Conservation (phyloP, 192 early-diverging fungal species). For the Backusella luteola region DNA sequence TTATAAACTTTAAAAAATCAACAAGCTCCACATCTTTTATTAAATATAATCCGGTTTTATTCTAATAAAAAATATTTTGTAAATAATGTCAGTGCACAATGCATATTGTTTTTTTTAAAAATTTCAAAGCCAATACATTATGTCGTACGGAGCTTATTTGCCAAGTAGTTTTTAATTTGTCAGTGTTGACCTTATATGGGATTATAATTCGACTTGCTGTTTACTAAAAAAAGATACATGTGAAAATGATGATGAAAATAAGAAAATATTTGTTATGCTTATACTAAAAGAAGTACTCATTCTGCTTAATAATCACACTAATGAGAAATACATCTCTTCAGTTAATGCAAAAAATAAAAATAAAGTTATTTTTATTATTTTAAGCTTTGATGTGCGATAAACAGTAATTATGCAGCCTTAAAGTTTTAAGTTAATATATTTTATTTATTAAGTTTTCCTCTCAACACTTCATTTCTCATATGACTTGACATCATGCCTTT, state of each 20-base stretch:
- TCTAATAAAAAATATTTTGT: background rate
- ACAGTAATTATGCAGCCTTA: background rate
- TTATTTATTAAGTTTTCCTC: background rate
- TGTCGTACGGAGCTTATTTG: background rate
- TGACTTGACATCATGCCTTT: background rate
- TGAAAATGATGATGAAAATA: background rate
- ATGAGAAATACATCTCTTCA: background rate
- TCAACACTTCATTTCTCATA: background rate
- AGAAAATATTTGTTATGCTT: background rate
- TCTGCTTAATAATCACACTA: background rate
- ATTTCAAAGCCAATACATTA: background rate
- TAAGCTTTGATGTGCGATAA: background rate
- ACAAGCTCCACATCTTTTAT: background rate
- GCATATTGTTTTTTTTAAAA: background rate
- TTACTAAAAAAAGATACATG: background rate
- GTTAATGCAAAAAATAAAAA: background rate
- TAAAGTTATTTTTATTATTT: background rate
- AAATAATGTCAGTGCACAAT: background rate
- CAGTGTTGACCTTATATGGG: background rate
- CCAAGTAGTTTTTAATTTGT: background rate
- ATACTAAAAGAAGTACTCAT: background rate
- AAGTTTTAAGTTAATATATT: conserved; percentile 8
- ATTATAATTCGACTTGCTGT: background rate
- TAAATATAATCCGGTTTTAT: background rate
- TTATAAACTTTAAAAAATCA: background rate